Conservation (phyloP, 31 red algal genomes). For the Endocladia muricata region DNA sequence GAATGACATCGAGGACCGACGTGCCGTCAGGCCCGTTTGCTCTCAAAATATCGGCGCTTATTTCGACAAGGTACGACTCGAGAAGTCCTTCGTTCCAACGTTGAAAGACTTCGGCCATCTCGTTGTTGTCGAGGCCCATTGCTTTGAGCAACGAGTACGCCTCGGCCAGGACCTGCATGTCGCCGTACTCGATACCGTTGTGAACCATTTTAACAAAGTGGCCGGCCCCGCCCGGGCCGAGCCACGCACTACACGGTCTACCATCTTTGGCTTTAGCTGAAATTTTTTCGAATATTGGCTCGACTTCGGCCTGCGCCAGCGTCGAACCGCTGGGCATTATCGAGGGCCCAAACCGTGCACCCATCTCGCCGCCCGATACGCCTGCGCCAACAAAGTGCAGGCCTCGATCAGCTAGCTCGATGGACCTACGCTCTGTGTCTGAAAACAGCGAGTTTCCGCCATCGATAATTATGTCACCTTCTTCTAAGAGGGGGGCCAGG, state of each 20-base stretch:
- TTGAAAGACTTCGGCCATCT: conserved; percentile 39
- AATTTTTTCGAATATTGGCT: conserved; percentile 11
- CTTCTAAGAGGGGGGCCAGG: conserved; percentile 4
- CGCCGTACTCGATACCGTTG: conserved; percentile 37
- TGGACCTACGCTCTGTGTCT: neutral
- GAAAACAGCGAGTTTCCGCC: conserved; percentile 20
- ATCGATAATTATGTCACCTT: conserved; percentile 35
- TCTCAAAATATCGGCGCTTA: conserved; percentile 51
- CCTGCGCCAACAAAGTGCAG: conserved; percentile 28
- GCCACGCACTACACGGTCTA: neutral
- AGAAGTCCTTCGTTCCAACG: conserved; percentile 48
- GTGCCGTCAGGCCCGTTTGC: conserved; percentile 32
- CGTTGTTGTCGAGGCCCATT: conserved; percentile 2
- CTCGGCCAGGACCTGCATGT: conserved; percentile 25
- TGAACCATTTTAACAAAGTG: conserved; percentile 51
- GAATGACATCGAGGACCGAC: conserved; percentile 39
- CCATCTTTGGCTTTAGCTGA: neutral
- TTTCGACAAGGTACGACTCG: conserved; percentile 54
- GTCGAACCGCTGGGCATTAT: conserved; percentile 14
- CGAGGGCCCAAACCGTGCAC: neutral
- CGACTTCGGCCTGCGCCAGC: neutral
- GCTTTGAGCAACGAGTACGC: neutral
- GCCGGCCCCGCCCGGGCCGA: conserved; percentile 21
- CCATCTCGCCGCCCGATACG: conserved; percentile 12
- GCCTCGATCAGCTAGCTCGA: conserved; percentile 7